These are phyloP conservation scores for Sclerotinia subarctica DNA, from an alignment of 2,329 filamentous ascomycete genomes.

Conservation along the genomic window DNA sequence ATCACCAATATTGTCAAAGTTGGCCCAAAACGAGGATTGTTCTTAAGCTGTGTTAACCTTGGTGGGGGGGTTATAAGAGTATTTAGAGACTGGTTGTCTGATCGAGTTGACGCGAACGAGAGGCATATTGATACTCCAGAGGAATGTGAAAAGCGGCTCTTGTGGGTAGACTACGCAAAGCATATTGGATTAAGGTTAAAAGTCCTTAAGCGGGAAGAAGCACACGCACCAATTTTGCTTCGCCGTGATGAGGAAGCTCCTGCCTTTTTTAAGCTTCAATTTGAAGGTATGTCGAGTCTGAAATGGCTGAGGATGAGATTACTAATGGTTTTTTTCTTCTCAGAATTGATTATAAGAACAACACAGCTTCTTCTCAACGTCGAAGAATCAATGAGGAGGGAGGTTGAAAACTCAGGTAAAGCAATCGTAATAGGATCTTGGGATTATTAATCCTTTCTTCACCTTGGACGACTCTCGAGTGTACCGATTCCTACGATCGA, in stretches of 20 bases:
- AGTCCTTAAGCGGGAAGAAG: conserved; percentile 52
- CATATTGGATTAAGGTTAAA: conserved; percentile 67
- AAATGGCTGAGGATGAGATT: background rate
- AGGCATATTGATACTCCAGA: conserved; percentile 8
- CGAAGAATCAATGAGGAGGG: conserved; percentile 61
- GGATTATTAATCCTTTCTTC: conserved; percentile 13
- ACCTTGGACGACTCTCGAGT: background rate
- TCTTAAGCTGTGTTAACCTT: conserved; percentile 62
- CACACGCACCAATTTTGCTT: conserved; percentile 49
- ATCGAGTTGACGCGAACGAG: conserved; percentile 20
- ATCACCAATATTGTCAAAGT: conserved; percentile 66
- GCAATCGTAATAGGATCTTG: conserved; percentile 61
- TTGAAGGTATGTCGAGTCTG: conserved; percentile 56
- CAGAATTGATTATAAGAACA: conserved; percentile 66
- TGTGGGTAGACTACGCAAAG: conserved; percentile 65
- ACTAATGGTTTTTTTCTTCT: background rate
- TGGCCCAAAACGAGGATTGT: conserved; percentile 57
- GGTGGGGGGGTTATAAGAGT: conserved; percentile 67
- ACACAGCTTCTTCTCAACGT: conserved; percentile 61
- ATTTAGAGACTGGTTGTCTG: conserved; percentile 67
- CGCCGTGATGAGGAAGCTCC: conserved; percentile 54
- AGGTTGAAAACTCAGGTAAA: conserved; percentile 59
- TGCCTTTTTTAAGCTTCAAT: conserved; percentile 67
- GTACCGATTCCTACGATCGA: background rate
- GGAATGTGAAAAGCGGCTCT: conserved; percentile 45